Evolutionary conservation across 2,329 filamentous ascomycete genomes (phyloP), one percentile per base, ranked within the genome.

Genomic region (Fusarium pseudocircinatum): DNA sequence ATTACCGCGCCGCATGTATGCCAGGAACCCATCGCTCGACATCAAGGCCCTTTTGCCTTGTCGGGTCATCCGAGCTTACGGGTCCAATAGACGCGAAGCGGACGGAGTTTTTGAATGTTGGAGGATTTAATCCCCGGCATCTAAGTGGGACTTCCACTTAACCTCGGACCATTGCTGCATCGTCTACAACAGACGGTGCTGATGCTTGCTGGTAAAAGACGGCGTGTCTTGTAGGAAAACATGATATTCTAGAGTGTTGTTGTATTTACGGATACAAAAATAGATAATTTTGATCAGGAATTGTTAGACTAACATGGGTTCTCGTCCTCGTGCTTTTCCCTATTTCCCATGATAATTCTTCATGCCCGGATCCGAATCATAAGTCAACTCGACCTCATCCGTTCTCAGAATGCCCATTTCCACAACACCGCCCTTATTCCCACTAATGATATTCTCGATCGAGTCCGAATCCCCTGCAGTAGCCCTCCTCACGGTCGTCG

Each of bases 331-430:
- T 10, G 11, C 2, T 28, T 42, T 16, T 7, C 9, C 15, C 12
- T 49, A 60, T 15, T 13, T 46, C 1, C 15, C 13, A 26, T 36
- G 40, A 10, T n/a, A 24, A 7, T 13, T n/a, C 16, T 22, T 60
- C 5, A 42, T 26, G 7, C 12, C 13, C 18, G 7, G 49, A 44
- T 70, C 44, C 22, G 26, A 16, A 36, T 67, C 57, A 24, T 60
- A 67, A 14, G 50, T 56, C 22, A 71, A 46, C 13, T 67, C 40
- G 8, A 67, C 62, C n/a, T 70, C 67, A 15, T 72, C 52, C 5
- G 67, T 70, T 14, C 52, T 53, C 9, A 72, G 39, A 20, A 72
- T 67, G 15, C 47, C 32, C 26, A 67, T 56, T 30, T 70, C 67
- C 39, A 70, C 44, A 34, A 43, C 28, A 28, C 22, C 54, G 8